Percentiles rank a stretch among this genome's conserved stretches.
Evolutionary conservation across 768 basidiomycete genomes (phyloP).

Genomic region (Lyophyllum shimeji): DNA sequence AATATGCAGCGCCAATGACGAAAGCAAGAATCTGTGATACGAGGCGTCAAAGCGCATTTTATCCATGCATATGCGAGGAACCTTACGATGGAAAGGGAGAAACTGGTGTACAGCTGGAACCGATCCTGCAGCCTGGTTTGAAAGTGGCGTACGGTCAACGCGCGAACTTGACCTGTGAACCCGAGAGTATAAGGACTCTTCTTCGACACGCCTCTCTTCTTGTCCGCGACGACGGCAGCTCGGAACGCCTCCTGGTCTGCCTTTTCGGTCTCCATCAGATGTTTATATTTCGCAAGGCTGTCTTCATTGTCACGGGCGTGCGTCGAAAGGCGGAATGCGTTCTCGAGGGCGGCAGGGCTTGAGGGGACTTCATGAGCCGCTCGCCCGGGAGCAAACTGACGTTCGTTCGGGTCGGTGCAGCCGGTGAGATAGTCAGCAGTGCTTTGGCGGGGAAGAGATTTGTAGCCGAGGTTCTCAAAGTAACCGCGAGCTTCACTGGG

Average conservation of each 20-base stretch:
- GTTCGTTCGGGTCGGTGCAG: slow-evolving; percentile 84
- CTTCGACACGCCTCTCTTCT: slow-evolving; percentile 74
- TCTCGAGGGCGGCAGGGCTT: slow-evolving; percentile 66
- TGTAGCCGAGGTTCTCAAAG: slow-evolving; percentile 75
- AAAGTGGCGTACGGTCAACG: slow-evolving; percentile 73
- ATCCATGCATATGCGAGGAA: not conserved
- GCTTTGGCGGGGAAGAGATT: slow-evolving; percentile 75
- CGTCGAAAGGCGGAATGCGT: slow-evolving; percentile 53
- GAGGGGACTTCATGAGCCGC: slow-evolving; percentile 61
- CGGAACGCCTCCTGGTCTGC: slow-evolving; percentile 77
- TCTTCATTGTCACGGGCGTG: slow-evolving; percentile 42
- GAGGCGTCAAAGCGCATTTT: not conserved
- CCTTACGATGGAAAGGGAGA: slow-evolving; percentile 56
- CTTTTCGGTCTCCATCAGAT: slow-evolving; percentile 56
- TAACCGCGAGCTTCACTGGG: slow-evolving; percentile 72
- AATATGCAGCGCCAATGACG: slow-evolving; percentile 73
- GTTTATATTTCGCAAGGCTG: slow-evolving; percentile 55
- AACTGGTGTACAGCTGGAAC: slow-evolving; percentile 77
- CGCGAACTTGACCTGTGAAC: slow-evolving; percentile 70
- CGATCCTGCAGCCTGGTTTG: slow-evolving; percentile 71
- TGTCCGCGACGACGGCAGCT: slow-evolving; percentile 70
- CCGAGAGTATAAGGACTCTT: slow-evolving; percentile 84
- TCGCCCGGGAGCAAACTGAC: slow-evolving; percentile 67
- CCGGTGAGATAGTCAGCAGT: slow-evolving; percentile 86
- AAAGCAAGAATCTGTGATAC: slow-evolving; percentile 48